A percentile compares a stretch with the other conserved stretches of the same genome.
Conservation (phyloP, 768 basidiomycete species). For the Butyriboletus loyo region DNA sequence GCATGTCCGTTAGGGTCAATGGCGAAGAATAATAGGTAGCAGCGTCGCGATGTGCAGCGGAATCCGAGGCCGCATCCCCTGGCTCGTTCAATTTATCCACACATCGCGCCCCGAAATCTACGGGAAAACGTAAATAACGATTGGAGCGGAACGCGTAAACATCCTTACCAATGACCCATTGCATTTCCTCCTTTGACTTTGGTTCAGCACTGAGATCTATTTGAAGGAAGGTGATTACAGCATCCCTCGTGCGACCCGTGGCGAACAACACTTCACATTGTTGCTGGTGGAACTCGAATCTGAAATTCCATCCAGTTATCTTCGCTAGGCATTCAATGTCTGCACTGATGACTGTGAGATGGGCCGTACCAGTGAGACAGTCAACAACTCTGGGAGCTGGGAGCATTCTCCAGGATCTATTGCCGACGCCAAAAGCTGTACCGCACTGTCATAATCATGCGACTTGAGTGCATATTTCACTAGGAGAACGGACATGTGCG, state of each 20-base stretch:
- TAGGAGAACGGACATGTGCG: slow-evolving; percentile 12
- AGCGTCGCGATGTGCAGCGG: slow-evolving; percentile 7
- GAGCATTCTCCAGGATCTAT: background rate
- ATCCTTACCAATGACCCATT: slow-evolving; percentile 7
- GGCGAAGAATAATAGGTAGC: slow-evolving; percentile 6
- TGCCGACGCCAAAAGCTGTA: slow-evolving; percentile 5
- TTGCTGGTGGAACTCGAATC: slow-evolving; percentile 1
- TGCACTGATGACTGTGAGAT: background rate
- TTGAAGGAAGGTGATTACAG: slow-evolving; percentile 4
- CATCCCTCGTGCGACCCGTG: background rate
- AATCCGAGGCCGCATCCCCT: slow-evolving; percentile 2
- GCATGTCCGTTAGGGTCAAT: background rate
- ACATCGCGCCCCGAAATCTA: slow-evolving; percentile 12
- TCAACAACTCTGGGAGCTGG: slow-evolving; percentile 9
- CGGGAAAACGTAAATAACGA: background rate
- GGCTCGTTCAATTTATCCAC: slow-evolving; percentile 6
- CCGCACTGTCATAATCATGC: slow-evolving; percentile 4
- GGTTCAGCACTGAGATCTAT: background rate
- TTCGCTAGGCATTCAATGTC: background rate
- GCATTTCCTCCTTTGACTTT: background rate
- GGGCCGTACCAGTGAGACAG: slow-evolving; percentile 12
- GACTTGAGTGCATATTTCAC: slow-evolving; percentile 10
- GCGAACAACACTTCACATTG: slow-evolving; percentile 9
- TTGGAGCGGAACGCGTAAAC: background rate
- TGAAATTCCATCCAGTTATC: slow-evolving; percentile 18